phyloP scores from a whole-genome alignment of 257 asterid species.

The Ilex aquifolium region DNA sequence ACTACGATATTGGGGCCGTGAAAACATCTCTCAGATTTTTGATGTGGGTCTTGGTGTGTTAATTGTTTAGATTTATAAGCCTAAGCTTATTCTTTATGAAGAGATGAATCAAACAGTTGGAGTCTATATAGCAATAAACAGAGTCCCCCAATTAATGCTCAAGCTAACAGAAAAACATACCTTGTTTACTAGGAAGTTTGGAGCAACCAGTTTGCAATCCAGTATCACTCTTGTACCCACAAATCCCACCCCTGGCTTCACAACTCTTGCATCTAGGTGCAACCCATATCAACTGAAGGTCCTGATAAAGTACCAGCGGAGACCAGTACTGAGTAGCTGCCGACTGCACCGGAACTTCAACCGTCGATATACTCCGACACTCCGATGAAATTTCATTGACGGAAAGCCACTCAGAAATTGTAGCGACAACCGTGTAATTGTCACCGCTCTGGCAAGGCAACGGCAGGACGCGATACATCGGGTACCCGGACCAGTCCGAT shows the following conservation, averaged over 20 bases:
- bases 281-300: conserved; percentile 51
- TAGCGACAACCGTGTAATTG: conserved; percentile 40
- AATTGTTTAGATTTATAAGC: too few relatives aligned
- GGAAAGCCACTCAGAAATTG: conserved; percentile 8
- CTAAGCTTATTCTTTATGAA: too few relatives aligned
- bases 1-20: too few relatives aligned
- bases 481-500: conserved; percentile 14
- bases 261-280: conserved; percentile 43
- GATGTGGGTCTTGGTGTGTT: too few relatives aligned
- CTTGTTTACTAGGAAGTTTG: conserved; percentile 21
- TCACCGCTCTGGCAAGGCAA: conserved; percentile 35
- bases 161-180: conserved; percentile 18
- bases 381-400: conserved; percentile 16
- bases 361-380: conserved; percentile 34
- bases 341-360: conserved; percentile 36
- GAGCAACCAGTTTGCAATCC: conserved; percentile 38
- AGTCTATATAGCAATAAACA: too few relatives aligned
- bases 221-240: conserved; percentile 32
- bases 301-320: conserved; percentile 25
- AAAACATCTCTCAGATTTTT: too few relatives aligned
- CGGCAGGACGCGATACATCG: conserved; percentile 14
- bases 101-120: too few relatives aligned
- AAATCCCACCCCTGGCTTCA: conserved; percentile 36
- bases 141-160: too few relatives aligned
- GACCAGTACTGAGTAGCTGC: conserved; percentile 27